Evolutionary conservation across 1,284 basidiomycete species (phyloP), one percentile per base, ranked within the genome.

Genomic region (Microbotryum saponariae): DNA sequence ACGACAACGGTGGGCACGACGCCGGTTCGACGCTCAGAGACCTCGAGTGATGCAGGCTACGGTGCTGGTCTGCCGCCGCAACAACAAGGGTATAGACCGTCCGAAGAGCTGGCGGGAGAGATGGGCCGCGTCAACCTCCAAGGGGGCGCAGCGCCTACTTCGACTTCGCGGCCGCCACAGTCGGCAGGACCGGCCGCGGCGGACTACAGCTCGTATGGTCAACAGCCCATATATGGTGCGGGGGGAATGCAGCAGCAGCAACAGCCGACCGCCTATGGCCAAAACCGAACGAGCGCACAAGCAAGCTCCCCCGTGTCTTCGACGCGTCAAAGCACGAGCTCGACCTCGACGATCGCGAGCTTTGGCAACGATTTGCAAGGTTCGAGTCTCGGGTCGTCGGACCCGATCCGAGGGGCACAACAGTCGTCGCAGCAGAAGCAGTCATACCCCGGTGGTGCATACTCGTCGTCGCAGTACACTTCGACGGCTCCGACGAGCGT

Each of bases 361-460:
- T 66, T 63, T 51, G 64, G 61, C 33, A 56, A 56, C 57, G 62
- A 63, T 47, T 54, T 49, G 14, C 55, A 59, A 20, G 65, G 62
- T 48, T 64, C 62, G 58, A 58, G 37, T 42, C 37, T 66, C 51
- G 62, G 65, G 2, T 59, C 59, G 6, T 23, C 48, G 21, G 23
- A 23, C 53, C 25, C 21, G 21, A n/a, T 27, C 53, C 42, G 29
- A n/a, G 12, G 31, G 20, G 70, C 45, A 46, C 63, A 18, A 72
- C 72, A 37, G 27, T 56, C 33, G 48, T 72, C 69, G 50, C 63
- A 60, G 47, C 66, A 58, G 58, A 64, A 68, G 51, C 59, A 57
- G 52, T 51, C 56, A 60, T 42, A 42, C 37, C 37, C 37, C 14
- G 12, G 37, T 42, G 12, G 12, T 3, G 37, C 37, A 18, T 42